phyloP scores from a whole-genome alignment of 129 eudicot species.

The Daucus carota region DH1_v3.0 NC_030381.2:53609501-53610000 shows the following conservation, averaged over 20 bases:
- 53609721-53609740: background rate
- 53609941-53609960: background rate
- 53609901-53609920: background rate
- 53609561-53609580: background rate
- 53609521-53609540: constrained; percentile 94
- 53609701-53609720: background rate
- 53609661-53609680: background rate
- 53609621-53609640: background rate
- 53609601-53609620: background rate
- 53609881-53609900: background rate
- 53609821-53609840: background rate
- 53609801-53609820: background rate
- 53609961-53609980: background rate
- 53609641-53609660: background rate
- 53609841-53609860: background rate
- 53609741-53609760: background rate
- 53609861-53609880: background rate
- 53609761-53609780: background rate
- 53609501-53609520: constrained; percentile 86
- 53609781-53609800: background rate
- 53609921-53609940: background rate
- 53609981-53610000: background rate
- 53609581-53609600: background rate
- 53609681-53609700: background rate
- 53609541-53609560: constrained; percentile 31